phyloP scores from a whole-genome alignment of 495 filamentous ascomycete species.

The Sordaria brevicollis region DNA sequence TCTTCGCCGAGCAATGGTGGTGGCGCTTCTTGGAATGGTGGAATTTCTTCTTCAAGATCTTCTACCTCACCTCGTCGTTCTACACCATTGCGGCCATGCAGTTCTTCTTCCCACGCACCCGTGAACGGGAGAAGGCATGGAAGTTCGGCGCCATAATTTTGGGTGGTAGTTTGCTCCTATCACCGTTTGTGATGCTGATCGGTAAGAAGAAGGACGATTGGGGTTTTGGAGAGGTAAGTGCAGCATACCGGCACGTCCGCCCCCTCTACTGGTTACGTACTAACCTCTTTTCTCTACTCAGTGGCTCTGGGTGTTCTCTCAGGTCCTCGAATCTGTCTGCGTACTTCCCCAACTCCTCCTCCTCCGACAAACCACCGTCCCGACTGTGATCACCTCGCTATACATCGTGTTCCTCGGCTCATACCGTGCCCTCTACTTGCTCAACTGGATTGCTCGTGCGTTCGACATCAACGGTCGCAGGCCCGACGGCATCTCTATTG shows the following conservation, averaged over 20 bases:
- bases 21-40: constrained; percentile 22
- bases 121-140: constrained; percentile 88
- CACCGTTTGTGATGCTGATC: constrained; percentile 57
- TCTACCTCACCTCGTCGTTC: constrained; percentile 75
- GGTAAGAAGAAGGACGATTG: constrained; percentile 34
- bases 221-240: constrained; percentile 48
- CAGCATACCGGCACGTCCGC: background rate
- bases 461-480: constrained; percentile 43
- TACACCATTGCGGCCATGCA: constrained; percentile 87
- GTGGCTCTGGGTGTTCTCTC: constrained; percentile 75
- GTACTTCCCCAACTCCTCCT: constrained; percentile 86
- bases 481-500: constrained; percentile 60
- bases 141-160: constrained; percentile 62
- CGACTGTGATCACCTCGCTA: constrained; percentile 91
- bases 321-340: constrained; percentile 82
- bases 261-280: background rate
- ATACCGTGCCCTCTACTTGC: constrained; percentile 82
- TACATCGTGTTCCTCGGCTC: constrained; percentile 83
- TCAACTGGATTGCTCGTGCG: constrained; percentile 78
- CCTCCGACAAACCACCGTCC: constrained; percentile 85
- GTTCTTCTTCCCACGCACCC: constrained; percentile 72
- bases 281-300: constrained; percentile 23
- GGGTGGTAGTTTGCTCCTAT: constrained; percentile 45
- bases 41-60: constrained; percentile 72
- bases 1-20: constrained; percentile 43